phyloP scores from a whole-genome alignment of 2,329 filamentous ascomycete genomes.

The Ascochyta clinopodiicola region DNA sequence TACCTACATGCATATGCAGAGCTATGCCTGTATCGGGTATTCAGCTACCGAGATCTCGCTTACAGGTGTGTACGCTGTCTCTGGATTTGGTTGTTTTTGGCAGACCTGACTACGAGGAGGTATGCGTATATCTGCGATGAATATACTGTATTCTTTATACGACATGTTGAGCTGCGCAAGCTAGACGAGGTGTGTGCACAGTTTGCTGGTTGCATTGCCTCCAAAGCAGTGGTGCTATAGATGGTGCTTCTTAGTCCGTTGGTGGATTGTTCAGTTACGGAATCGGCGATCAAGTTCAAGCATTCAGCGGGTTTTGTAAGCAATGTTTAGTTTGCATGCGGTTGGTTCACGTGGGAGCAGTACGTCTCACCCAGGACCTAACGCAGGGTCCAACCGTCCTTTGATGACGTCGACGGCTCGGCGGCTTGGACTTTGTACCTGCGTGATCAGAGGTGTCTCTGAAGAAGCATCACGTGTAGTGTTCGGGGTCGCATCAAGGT shows the following conservation, averaged over 20 bases:
- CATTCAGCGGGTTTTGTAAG: conserved; percentile 10
- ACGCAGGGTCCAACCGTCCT: conserved; percentile 8
- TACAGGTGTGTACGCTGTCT: no score
- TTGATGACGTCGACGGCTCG: conserved; percentile 14
- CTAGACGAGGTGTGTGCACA: no score
- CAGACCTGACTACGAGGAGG: no score
- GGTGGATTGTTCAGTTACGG: neutral
- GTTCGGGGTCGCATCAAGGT: conserved; percentile 2
- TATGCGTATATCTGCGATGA: no score
- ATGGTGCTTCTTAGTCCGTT: neutral
- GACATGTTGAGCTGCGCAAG: no score
- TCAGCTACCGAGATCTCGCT: no score
- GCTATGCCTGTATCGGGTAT: no score
- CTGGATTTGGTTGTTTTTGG: no score
- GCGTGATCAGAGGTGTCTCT: conserved; percentile 16
- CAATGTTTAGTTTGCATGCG: conserved; percentile 11
- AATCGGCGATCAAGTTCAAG: conserved; percentile 4
- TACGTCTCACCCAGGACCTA: conserved; percentile 3
- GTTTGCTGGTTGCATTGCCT: no score
- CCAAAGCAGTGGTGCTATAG: neutral
- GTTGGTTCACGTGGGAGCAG: conserved; percentile 10
- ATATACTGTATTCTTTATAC: no score
- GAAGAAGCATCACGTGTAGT: neutral
- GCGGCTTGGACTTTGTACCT: conserved; percentile 11
- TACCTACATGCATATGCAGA: no score